Percentiles rank a stretch among this genome's conserved stretches.
Conservation (phyloP, 2,329 filamentous ascomycete species). For the Sarocladium oryzae region DNA sequence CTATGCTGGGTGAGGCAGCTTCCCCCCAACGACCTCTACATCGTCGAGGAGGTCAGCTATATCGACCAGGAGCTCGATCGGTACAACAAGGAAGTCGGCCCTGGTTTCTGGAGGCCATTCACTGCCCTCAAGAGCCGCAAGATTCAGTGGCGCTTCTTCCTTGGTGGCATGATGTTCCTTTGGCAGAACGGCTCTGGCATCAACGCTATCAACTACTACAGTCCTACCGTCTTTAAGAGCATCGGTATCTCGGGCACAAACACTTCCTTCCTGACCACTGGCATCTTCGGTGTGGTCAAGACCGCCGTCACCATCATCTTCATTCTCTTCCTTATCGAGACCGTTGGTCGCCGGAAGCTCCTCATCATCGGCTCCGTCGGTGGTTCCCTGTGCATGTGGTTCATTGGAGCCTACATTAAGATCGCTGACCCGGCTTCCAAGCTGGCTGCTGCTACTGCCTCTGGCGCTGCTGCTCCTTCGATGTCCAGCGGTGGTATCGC, state of each 20-base stretch:
- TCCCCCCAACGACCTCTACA: conserved; percentile 52
- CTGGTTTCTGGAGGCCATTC: conserved; percentile 74
- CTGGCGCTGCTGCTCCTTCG: conserved; percentile 10
- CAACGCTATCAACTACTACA: conserved; percentile 75
- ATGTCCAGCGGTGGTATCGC: conserved; percentile 44
- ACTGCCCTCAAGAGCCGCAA: conserved; percentile 46
- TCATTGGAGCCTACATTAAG: conserved; percentile 51
- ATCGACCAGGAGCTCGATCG: conserved; percentile 65
- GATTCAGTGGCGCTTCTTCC: conserved; percentile 65
- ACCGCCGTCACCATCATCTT: conserved; percentile 57
- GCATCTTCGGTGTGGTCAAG: conserved; percentile 63
- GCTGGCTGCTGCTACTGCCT: conserved; percentile 11
- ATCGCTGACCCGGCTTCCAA: conserved; percentile 29
- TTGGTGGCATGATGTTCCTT: conserved; percentile 68
- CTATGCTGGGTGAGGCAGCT: conserved; percentile 62
- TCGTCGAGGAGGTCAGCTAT: conserved; percentile 65
- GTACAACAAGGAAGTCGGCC: conserved; percentile 55
- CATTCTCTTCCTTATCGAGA: conserved; percentile 58
- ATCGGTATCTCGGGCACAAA: conserved; percentile 35
- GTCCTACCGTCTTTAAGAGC: conserved; percentile 27
- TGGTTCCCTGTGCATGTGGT: conserved; percentile 55
- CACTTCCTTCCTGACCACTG: conserved; percentile 48
- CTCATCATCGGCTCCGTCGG: conserved; percentile 54
- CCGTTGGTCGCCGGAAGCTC: conserved; percentile 35
- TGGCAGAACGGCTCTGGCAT: conserved; percentile 69